Conservation (phyloP, 1,139 yeast species). For the Candida glucosophila region DNA sequence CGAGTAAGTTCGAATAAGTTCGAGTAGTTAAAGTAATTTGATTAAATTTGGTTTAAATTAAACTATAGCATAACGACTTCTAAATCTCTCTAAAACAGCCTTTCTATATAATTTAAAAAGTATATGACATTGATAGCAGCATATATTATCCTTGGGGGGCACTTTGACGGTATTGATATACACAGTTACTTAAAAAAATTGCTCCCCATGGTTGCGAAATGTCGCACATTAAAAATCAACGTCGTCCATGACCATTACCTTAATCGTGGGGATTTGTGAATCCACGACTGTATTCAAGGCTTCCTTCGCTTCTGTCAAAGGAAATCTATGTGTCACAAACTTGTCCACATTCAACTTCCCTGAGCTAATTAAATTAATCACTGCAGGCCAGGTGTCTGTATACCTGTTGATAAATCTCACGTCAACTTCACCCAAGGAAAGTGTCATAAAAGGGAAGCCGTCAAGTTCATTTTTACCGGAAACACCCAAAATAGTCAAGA, state of each 20-base stretch:
- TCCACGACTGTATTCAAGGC: constrained; percentile 17
- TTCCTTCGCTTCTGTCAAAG: constrained; percentile 16
- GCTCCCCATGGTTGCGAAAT: no score
- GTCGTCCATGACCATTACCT: constrained; percentile 6
- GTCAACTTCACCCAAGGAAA: constrained; percentile 29
- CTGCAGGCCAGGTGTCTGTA: constrained; percentile 28
- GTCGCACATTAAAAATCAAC: no score
- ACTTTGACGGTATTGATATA: no score
- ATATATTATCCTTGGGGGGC: no score
- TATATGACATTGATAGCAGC: no score
- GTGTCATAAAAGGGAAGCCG: constrained; percentile 31
- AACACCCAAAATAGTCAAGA: constrained; percentile 25
- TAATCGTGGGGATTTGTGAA: constrained; percentile 9
- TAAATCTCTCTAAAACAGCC: no score
- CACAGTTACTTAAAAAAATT: no score
- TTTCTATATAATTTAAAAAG: no score
- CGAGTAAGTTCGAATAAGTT: no score
- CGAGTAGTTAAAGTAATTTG: no score
- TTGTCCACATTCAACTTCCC: constrained; percentile 16
- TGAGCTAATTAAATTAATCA: constrained; percentile 16
- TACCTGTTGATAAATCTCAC: constrained; percentile 30
- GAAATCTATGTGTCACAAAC: constrained; percentile 19
- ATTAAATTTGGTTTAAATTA: no score
- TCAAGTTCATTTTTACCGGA: constrained; percentile 37
- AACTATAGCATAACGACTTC: no score